Evolutionary conservation across 345 rosid species (phyloP), one percentile per base, ranked within the genome.

Genomic region (Brassica incana): DNA sequence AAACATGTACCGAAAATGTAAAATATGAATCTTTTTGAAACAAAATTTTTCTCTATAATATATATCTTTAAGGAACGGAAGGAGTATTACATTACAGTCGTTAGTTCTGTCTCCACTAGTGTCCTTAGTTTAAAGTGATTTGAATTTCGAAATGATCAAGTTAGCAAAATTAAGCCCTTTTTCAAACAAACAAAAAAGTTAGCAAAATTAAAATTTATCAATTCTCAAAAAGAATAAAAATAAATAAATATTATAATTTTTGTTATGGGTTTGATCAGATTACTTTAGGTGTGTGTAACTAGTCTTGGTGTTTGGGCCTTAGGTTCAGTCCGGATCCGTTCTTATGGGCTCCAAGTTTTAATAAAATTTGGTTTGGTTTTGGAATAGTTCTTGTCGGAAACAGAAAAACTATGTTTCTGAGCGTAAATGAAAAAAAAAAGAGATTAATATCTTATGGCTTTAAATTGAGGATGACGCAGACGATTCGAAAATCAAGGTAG

Each of bases 401-500:
- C 23, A 14, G 15, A 50, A n/a, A 4, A 50, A 14, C 58, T 14
- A 18, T 6, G 10, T 54, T 54, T 54, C 23, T 52, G 7, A 14
- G 58, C 20, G 54, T 12, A 1, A 3, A 12, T 1, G 23, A 12
- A 18, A 56, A 3, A 58, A 58, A 58, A 4, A 12, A 6, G 50
- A 18, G 23, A 18, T 58, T 2, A 23, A 36, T 65, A 6, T 0
- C 6, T n/a, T n/a, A 65, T 66, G 82, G 78, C 74, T 67, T 60
- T 32, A 71, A 69, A 35, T 73, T 43, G 2, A 43, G 56, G 77
- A 80, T 3, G 71, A 64, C 18, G 79, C 54, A 8, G 75, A 27
- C 60, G 73, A 56, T 65, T 80, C 80, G 33, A 70, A 65, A 18
- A 52, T 7, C 56, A 76, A 81, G 70, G 80, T 80, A 81, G 70